Evolutionary conservation across 2,329 filamentous ascomycete species (phyloP), one percentile per base, ranked within the genome.

Genomic region (Lecanicillium sp.): DNA sequence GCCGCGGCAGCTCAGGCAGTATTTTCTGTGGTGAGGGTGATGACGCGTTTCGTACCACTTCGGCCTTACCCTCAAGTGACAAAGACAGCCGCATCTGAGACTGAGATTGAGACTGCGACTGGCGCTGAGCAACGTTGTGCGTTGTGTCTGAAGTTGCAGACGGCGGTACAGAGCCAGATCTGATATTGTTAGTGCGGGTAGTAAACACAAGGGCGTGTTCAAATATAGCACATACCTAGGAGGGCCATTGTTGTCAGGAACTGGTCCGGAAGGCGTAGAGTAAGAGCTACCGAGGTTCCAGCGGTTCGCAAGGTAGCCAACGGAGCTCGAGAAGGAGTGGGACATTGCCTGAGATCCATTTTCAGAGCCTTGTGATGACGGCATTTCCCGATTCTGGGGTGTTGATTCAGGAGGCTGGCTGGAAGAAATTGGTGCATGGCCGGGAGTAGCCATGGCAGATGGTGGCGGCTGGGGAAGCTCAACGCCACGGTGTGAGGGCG

Each of bases 31-130:
- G 3, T 48, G 40, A 85, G 83, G 3, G 82, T 73, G 39, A 82
- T 78, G 41, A 36, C 29, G 37, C 33, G 30, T 34, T 36, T 9
- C 39, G 36, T 16, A 89, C 77, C 37, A 95, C 71, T 51, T 90
- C 83, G n/a, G 90, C 90, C 54, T 89, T 90, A 48, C 90, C 90
- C 53, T 95, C 87, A 22, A 89, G 73, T 14, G 86, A 92, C 53
- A 92, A 78, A 2, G 85, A 87, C 19, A 95, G 70, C 35, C 87
- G 80, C 41, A 94, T 73, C 19, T 75, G 72, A n/a, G 67, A 62
- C 34, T 62, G 60, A 32, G 62, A 60, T 19, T 75, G 72, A n/a
- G 67, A 62, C 34, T 62, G 60, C 31, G 62, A 60, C 36, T 58
- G 62, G 45, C 43, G 46, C 18, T 35, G 41, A 27, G 31, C 37